phyloP scores from a whole-genome alignment of 2,329 filamentous ascomycete species.

The Fusarium pininemorale region DNA sequence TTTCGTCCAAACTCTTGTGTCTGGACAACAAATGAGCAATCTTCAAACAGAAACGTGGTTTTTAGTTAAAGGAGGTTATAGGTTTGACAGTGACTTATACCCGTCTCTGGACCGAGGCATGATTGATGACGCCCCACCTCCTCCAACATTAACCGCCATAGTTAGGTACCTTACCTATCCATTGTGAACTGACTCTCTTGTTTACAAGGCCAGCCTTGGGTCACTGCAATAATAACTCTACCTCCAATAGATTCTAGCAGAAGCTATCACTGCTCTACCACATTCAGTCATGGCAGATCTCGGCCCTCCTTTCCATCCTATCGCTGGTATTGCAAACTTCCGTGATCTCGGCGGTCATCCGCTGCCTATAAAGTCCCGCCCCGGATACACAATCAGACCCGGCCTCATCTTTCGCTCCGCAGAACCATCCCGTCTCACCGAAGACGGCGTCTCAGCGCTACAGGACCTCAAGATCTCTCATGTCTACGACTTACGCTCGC shows the following conservation, averaged over 20 bases:
- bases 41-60: background rate
- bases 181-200: background rate
- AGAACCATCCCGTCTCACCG: constrained; percentile 68
- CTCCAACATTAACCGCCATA: background rate
- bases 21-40: background rate
- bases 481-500: constrained; percentile 75
- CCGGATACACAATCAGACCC: constrained; percentile 62
- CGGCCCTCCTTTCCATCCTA: constrained; percentile 57
- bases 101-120: constrained; percentile 17
- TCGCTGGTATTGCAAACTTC: constrained; percentile 73
- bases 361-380: constrained; percentile 57
- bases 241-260: background rate
- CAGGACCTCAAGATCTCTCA: constrained; percentile 66
- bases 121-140: constrained; percentile 23
- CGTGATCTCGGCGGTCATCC: constrained; percentile 72
- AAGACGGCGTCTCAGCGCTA: constrained; percentile 62
- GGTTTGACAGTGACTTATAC: background rate
- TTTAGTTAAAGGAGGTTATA: background rate
- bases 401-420: constrained; percentile 74
- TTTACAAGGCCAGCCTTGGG: background rate
- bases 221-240: background rate
- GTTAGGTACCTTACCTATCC: too few species aligned
- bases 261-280: background rate
- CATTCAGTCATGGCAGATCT: constrained; percentile 33
- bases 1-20: background rate